phyloP scores from a whole-genome alignment of 2,329 filamentous ascomycete species.

The Beauveria sp. region DNA sequence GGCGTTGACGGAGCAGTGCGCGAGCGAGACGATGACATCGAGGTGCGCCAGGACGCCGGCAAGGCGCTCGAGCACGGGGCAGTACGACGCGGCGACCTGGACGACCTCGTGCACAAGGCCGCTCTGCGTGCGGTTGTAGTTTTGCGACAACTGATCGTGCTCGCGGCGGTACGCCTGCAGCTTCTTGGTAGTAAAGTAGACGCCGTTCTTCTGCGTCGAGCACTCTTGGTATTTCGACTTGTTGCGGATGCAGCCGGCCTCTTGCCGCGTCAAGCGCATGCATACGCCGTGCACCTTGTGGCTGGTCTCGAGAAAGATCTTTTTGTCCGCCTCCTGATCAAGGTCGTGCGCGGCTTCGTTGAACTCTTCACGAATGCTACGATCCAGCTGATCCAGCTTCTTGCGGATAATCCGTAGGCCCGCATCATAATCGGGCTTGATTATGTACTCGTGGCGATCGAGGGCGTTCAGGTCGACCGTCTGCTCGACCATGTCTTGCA shows the following conservation, averaged over 20 bases:
- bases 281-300: constrained; percentile 96
- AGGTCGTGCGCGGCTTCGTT: constrained; percentile 69
- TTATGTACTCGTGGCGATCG: constrained; percentile 96
- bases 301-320: constrained; percentile 85
- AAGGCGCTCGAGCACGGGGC: constrained; percentile 81
- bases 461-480: constrained; percentile 93
- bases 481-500: constrained; percentile 97
- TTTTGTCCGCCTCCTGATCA: constrained; percentile 91
- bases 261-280: constrained; percentile 83
- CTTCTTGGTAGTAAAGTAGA: constrained; percentile 88
- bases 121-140: constrained; percentile 90
- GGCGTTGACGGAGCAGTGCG: constrained; percentile 87
- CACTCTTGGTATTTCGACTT: constrained; percentile 87
- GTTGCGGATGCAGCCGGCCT: constrained; percentile 89
- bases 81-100: constrained; percentile 86
- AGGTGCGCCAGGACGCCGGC: constrained; percentile 85
- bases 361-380: constrained; percentile 80
- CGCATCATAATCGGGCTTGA: constrained; percentile 97
- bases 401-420: constrained; percentile 78
- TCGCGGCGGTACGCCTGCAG: constrained; percentile 78
- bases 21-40: constrained; percentile 90
- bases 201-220: constrained; percentile 97
- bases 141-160: constrained; percentile 87
- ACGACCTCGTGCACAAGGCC: constrained; percentile 91
- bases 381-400: constrained; percentile 76